Base-by-base conservation (phyloP, 768 basidiomycete genomes). In the Russula sp. region DNA sequence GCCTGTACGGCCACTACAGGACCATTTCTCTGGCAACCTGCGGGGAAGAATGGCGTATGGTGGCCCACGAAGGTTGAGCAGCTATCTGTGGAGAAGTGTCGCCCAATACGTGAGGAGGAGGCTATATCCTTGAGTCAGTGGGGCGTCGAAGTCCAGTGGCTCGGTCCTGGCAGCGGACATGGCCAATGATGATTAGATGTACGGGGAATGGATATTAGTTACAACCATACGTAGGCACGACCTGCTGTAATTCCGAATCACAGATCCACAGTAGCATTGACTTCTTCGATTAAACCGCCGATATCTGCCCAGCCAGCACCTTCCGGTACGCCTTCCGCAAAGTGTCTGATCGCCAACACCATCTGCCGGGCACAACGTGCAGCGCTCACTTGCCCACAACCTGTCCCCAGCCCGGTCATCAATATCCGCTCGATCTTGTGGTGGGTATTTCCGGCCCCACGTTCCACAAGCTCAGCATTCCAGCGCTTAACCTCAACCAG, bases 401-500 rank as follows among this genome's bases (percentile, higher is more conserved):
- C 68, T n/a, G 67, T 69, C 18, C 59, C 68, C 18, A 66, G 47
- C 39, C 68, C 67, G 0, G 68, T 66, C 64, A 69, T 64, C 57
- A 69, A 61, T 44, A 69, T 57, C 18, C 53, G 57, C 57, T 52
- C 31, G 34, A 69, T 57, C 13, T 37, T 52, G 6, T 22, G 31
- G 6, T 27, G n/a, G 8, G 40, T 2, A 13, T 47, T 39, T 20
- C 39, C 59, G 13, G 16, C 20, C 4, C 39, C 59, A 14, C 18
- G 10, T 0, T 35, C 61, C n/a, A 42, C 32, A n/a, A n/a, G 34
- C 27, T 37, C 58, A 11, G 58, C 39, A 57, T 73, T 74, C 71
- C 73, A 72, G 3, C 51, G 64, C 57, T 67, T 63, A 11, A 76
- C 37, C 55, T 69, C 66, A 22, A 64, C 68, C 5, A 74, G 64